phyloP scores from a whole-genome alignment of 768 basidiomycete genomes.

The Cystobasidium tubakii region DNA sequence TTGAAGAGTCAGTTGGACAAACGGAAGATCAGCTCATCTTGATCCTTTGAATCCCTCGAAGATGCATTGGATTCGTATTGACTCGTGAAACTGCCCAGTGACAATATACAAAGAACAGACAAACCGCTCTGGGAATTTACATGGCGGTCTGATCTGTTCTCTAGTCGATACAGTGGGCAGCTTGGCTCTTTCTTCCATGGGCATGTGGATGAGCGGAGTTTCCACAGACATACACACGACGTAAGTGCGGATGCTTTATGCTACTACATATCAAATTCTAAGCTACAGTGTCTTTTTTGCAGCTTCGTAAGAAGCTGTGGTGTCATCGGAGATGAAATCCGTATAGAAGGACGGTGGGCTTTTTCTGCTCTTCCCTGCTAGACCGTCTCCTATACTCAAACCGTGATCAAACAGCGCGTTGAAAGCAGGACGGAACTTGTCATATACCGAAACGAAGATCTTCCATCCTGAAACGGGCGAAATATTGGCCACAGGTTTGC shows the following conservation, averaged over 20 bases:
- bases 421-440: constrained; percentile 40
- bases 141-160: constrained; percentile 43
- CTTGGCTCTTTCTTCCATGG: constrained; percentile 39
- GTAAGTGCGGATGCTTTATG: not conserved
- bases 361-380: not conserved
- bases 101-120: constrained; percentile 19
- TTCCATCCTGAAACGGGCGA: constrained; percentile 37
- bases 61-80: not conserved
- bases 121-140: constrained; percentile 33
- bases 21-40: not conserved
- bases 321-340: constrained; percentile 37
- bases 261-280: not conserved
- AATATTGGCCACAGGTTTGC: constrained; percentile 41
- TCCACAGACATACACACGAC: constrained; percentile 36
- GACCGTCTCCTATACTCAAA: not conserved
- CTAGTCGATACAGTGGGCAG: constrained; percentile 44
- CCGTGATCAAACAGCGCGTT: constrained; percentile 6
- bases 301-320: constrained; percentile 43
- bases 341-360: constrained; percentile 36
- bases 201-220: constrained; percentile 35
- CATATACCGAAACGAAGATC: constrained; percentile 42
- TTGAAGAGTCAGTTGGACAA: not conserved
- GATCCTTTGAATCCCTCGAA: too few species aligned
- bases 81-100: not conserved
- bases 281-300: not conserved